These are phyloP conservation scores for Crataegus laevigata DNA, from an alignment of 306 rosid species.

Conservation along the genomic window DNA sequence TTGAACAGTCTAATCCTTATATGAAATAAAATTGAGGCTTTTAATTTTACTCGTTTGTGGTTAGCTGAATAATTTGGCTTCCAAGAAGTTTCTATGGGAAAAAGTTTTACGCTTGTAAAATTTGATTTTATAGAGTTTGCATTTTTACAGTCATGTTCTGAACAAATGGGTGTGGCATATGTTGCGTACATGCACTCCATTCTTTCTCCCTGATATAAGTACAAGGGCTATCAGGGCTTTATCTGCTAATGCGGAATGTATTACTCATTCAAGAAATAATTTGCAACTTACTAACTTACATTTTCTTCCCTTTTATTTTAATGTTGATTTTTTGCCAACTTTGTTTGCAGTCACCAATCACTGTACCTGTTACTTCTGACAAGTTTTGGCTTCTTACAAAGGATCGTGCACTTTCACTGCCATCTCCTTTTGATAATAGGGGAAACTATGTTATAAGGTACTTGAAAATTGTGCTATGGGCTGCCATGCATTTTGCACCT, in stretches of 20 bases:
- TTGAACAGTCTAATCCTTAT: background rate
- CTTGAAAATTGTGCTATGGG: background rate
- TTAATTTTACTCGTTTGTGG: background rate
- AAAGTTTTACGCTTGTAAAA: background rate
- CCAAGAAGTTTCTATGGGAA: background rate
- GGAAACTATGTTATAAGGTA: constrained; percentile 96
- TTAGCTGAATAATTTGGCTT: background rate
- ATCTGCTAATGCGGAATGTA: background rate
- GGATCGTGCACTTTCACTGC: constrained; percentile 67
- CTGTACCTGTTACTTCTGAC: constrained; percentile 77
- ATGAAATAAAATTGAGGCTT: background rate
- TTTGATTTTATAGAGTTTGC: background rate
- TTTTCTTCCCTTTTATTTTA: background rate
- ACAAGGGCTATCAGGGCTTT: background rate
- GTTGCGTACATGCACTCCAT: background rate
- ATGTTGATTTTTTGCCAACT: background rate
- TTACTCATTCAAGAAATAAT: background rate
- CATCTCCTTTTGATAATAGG: constrained; percentile 60
- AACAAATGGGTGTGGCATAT: background rate
- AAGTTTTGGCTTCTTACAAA: constrained; percentile 86
- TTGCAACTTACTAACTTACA: background rate
- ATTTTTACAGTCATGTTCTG: background rate
- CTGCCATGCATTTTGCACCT: background rate
- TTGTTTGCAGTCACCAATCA: constrained; percentile 71
- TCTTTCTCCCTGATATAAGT: background rate